Conservation (phyloP, 495 filamentous ascomycete genomes). For the Podospora didyma region DNA sequence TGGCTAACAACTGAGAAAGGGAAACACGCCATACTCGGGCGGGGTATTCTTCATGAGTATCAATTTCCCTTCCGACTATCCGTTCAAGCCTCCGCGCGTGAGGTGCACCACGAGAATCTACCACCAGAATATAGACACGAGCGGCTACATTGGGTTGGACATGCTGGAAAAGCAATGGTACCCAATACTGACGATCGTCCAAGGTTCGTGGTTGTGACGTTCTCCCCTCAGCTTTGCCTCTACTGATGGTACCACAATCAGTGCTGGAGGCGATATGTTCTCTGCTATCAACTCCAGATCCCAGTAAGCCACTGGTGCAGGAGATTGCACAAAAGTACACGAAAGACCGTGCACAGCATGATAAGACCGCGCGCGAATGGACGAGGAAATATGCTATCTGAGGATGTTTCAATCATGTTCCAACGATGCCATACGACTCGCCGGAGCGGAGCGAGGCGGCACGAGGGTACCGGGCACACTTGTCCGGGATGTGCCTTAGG, state of each 20-base stretch:
- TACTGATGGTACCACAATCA: neutral
- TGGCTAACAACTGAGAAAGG: neutral
- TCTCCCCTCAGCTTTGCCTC: neutral
- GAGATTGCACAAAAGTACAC: neutral
- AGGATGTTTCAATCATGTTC: neutral
- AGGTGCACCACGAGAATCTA: neutral
- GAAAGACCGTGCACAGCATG: neutral
- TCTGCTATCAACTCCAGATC: neutral
- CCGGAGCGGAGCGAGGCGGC: too few relatives aligned
- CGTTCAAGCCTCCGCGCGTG: neutral
- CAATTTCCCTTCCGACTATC: neutral
- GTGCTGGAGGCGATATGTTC: neutral
- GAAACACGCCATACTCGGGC: neutral
- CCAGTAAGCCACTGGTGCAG: neutral
- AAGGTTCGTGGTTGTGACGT: neutral
- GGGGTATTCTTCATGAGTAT: neutral
- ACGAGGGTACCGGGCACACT: too few relatives aligned
- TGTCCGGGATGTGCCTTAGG: too few relatives aligned
- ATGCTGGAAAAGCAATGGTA: neutral
- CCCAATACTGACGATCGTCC: neutral
- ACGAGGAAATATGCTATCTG: neutral
- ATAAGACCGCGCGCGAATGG: neutral
- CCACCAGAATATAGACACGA: neutral
- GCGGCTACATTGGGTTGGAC: neutral
- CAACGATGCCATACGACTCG: too few relatives aligned